Base-by-base conservation (phyloP, 176 grass and related monocot genomes). In the Avena atlantica region DNA sequence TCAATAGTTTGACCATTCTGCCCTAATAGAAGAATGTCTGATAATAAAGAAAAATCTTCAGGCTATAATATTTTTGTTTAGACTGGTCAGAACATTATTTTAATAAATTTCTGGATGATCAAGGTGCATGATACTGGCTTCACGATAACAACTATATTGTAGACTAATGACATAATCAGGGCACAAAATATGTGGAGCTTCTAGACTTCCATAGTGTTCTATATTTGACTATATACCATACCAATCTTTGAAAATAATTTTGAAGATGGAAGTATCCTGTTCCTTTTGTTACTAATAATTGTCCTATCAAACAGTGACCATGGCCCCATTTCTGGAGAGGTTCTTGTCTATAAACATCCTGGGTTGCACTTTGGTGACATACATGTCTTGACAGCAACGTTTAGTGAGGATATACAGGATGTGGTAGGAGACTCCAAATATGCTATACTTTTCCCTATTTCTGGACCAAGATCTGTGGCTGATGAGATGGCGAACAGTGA, bases 321-420 rank as follows among this genome's bases (percentile, higher is more conserved):
- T 20, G 89, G 91, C 8, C 91, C 91, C 10, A 12, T 93, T 85
- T 95, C 91, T 81, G 89, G 89, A 27, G 51, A 86, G 25, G 89
- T 95, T 78, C 93, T 95, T 85, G 89, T 95, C 23, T 95, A 93
- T 34, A 95, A 87, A 76, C 87, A 91, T 85, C 93, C 93, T 49
- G 91, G 93, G 21, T 48, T 95, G 84, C 93, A 95, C 24, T 92
- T 95, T 40, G 93, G 93, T 45, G 93, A 95, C 56, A 86, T 95
- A 61, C 93, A 95, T 78, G 56, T 72, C 7, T 78, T 95, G 36
- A 89, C 65, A 25, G 89, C 91, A 64, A 93, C 48, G 2, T 87
- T 86, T 80, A 79, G 89, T 57, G 72, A 69, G 53, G 87, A 48
- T 36, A 40, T 95, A 55, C 91, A 95, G 83, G 45, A 85, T n/a